Percentiles rank a stretch among this genome's conserved stretches.
Conservation (phyloP, 257 asterid species). For the Solanum tarapatanum region DNA sequence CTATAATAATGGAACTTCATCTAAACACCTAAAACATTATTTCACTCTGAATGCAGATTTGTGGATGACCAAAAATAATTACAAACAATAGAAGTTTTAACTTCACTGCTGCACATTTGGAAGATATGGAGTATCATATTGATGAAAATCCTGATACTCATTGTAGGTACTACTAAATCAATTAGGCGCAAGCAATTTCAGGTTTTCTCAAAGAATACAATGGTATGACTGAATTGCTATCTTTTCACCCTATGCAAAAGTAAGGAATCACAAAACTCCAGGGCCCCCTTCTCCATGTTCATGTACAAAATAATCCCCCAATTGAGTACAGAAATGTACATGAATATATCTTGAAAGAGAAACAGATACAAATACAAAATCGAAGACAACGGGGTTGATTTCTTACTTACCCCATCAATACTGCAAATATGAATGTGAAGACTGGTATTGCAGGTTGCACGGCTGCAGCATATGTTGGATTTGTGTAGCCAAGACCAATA, state of each 20-base stretch:
- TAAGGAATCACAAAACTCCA: neutral
- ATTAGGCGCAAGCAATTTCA: neutral
- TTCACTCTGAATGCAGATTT: neutral
- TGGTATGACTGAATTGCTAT: neutral
- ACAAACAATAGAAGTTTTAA: neutral
- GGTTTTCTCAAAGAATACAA: neutral
- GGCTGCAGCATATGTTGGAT: slow-evolving; percentile 95
- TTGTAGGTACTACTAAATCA: neutral
- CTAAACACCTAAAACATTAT: neutral
- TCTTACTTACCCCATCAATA: slow-evolving; percentile 71
- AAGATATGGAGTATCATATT: neutral
- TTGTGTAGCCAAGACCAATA: slow-evolving; percentile 89
- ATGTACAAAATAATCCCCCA: neutral
- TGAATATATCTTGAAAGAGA: neutral
- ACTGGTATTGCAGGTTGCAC: slow-evolving; percentile 96
- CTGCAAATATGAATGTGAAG: slow-evolving; percentile 84
- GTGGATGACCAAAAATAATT: neutral
- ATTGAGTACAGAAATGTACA: neutral
- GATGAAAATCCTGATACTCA: neutral
- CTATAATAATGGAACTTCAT: neutral
- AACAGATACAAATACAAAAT: neutral
- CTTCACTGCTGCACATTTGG: neutral
- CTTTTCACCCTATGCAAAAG: neutral
- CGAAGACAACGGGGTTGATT: neutral
- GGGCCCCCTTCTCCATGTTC: neutral